Percentiles rank a stretch among this genome's conserved stretches.
These are phyloP conservation scores for Spathaspora passalidarum DNA, from an alignment of 805 yeast genomes.

Conservation along the genomic window DNA sequence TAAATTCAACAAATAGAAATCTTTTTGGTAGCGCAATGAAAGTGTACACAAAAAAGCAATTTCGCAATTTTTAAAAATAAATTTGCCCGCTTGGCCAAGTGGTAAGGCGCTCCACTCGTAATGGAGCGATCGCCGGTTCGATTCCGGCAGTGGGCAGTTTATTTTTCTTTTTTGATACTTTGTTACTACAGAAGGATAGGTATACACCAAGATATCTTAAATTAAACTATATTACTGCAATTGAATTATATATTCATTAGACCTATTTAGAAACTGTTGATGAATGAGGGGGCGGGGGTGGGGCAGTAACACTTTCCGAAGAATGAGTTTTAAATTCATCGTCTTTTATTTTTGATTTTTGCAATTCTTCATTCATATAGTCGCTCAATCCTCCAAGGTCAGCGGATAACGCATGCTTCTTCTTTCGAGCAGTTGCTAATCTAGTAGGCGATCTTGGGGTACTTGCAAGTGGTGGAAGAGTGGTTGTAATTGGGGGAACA, in stretches of 20 bases:
- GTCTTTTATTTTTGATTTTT: constrained; percentile 37
- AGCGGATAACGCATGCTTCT: constrained; percentile 23
- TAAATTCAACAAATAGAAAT: not conserved
- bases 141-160: constrained; percentile 48
- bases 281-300: constrained; percentile 30
- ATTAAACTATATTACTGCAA: too few relatives aligned
- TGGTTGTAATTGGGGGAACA: constrained; percentile 12
- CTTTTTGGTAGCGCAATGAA: not conserved
- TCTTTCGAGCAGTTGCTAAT: constrained; percentile 21
- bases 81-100: constrained; percentile 50
- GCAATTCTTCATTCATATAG: constrained; percentile 43
- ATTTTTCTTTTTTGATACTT: not conserved
- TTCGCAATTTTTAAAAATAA: not conserved
- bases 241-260: not conserved
- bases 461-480: constrained; percentile 18
- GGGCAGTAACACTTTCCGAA: constrained; percentile 4
- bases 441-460: constrained; percentile 1
- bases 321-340: constrained; percentile 9
- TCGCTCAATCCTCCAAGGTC: constrained; percentile 29
- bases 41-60: not conserved
- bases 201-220: too few relatives aligned
- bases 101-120: constrained; percentile 56
- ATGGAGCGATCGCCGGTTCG: constrained; percentile 55
- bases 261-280: constrained; percentile 2
- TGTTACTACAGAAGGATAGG: not conserved